Evolutionary conservation across 495 filamentous ascomycete genomes (phyloP).

Genomic region (Schizothecium vesticola): DNA sequence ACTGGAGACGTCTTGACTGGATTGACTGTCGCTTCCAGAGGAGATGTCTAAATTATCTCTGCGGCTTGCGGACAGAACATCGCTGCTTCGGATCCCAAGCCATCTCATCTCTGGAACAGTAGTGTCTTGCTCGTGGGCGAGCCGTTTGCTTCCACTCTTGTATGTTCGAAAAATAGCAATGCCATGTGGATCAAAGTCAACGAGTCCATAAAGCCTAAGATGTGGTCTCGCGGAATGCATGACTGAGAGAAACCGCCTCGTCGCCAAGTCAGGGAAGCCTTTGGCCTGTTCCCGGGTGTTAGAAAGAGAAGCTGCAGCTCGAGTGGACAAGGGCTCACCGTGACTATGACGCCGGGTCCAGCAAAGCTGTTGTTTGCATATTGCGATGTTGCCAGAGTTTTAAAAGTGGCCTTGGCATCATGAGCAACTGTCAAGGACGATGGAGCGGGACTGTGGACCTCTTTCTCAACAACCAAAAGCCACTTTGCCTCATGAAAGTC

Average conservation of each 20-base stretch:
- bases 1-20: conserved; percentile 15
- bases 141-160: conserved; percentile 69
- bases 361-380: conserved; percentile 15
- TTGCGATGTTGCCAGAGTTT: conserved; percentile 34
- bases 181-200: conserved; percentile 86
- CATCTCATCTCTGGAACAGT: conserved; percentile 58
- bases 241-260: conserved; percentile 61
- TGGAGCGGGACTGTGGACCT: conserved; percentile 45
- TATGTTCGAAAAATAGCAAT: conserved; percentile 83
- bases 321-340: conserved; percentile 11
- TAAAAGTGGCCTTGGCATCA: conserved; percentile 67
- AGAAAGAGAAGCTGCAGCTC: neutral
- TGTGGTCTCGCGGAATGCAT: conserved; percentile 32
- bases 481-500: conserved; percentile 54
- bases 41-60: neutral
- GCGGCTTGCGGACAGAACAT: conserved; percentile 37
- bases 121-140: conserved; percentile 62
- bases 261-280: conserved; percentile 85
- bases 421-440: neutral
- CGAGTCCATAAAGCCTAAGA: conserved; percentile 58
- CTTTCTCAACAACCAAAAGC: conserved; percentile 89
- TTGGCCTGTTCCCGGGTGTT: conserved; percentile 54
- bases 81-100: conserved; percentile 65
- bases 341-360: conserved; percentile 30
- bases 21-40: conserved; percentile 5